Conservation (phyloP, 106 monocot genomes). For the Phalaenopsis aphrodite region DNA sequence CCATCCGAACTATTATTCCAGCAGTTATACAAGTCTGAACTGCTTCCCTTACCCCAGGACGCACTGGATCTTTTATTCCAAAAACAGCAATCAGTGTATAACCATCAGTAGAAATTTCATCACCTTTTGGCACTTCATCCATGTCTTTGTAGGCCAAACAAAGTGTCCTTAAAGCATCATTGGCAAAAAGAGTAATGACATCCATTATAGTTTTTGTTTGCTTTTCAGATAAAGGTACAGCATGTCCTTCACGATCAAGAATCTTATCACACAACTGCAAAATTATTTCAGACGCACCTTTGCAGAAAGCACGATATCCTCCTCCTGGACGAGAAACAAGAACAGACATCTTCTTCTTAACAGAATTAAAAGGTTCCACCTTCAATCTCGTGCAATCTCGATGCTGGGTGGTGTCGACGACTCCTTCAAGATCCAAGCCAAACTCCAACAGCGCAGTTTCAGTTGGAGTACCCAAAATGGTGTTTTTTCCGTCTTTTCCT, state of each 20-base stretch:
- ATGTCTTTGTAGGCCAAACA: slow-evolving; percentile 77
- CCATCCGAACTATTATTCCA: slow-evolving; percentile 90
- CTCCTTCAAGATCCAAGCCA: slow-evolving; percentile 59
- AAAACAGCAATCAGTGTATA: slow-evolving; percentile 83
- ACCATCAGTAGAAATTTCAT: slow-evolving; percentile 61
- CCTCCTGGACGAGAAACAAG: slow-evolving; percentile 58
- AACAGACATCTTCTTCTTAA: slow-evolving; percentile 90
- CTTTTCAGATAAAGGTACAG: slow-evolving; percentile 32
- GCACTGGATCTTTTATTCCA: slow-evolving; percentile 95
- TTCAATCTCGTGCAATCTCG: slow-evolving; percentile 49
- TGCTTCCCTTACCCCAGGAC: slow-evolving; percentile 81
- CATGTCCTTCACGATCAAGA: slow-evolving; percentile 50
- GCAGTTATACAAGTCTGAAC: slow-evolving; percentile 72
- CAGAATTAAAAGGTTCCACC: slow-evolving; percentile 96
- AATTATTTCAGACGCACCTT: slow-evolving; percentile 92
- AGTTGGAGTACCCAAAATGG: slow-evolving; percentile 83
- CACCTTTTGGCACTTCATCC: slow-evolving; percentile 18
- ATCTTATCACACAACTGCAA: slow-evolving; percentile 71
- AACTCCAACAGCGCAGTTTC: slow-evolving; percentile 87
- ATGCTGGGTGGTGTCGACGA: slow-evolving; percentile 27
- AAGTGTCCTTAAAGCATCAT: slow-evolving; percentile 84
- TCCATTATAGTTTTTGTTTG: slow-evolving; percentile 33
- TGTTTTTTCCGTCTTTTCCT: slow-evolving; percentile 53
- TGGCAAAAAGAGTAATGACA: slow-evolving; percentile 60
- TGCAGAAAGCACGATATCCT: slow-evolving; percentile 53